Percentiles rank a stretch among this genome's conserved stretches.
phyloP scores from a whole-genome alignment of 257 asterid genomes.

The Solanum habrochaites region DNA sequence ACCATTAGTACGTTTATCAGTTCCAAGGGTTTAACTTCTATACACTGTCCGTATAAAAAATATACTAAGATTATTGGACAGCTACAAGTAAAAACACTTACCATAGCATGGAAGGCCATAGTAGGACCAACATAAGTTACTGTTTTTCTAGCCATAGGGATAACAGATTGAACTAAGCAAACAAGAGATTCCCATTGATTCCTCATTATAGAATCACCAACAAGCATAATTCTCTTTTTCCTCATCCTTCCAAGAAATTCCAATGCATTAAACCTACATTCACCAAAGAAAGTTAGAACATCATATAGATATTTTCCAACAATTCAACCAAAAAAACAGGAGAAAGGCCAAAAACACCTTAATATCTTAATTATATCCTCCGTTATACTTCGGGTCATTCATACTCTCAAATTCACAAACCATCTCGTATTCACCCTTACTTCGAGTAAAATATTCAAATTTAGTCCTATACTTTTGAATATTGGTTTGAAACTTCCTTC shows the following conservation, averaged over 20 bases:
- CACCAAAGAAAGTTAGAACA: neutral
- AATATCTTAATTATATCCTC: neutral
- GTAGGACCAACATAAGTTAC: conserved; percentile 74
- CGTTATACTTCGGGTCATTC: neutral
- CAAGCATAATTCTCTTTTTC: conserved; percentile 80
- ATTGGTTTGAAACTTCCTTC: neutral
- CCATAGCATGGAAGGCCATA: conserved; percentile 85
- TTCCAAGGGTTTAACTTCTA: neutral
- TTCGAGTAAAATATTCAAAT: neutral
- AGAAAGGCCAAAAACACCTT: neutral
- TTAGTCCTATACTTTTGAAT: neutral
- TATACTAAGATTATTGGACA: neutral
- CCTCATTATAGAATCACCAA: conserved; percentile 89
- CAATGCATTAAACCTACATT: conserved; percentile 70
- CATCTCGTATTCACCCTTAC: neutral
- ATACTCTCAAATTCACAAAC: neutral
- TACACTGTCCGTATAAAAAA: neutral
- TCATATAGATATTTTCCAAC: neutral
- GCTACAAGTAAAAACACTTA: conserved; percentile 11
- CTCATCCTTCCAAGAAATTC: conserved; percentile 85
- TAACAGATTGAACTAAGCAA: conserved; percentile 72
- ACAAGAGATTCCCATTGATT: conserved; percentile 97
- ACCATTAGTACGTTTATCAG: neutral
- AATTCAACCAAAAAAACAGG: neutral
- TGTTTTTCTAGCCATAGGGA: conserved; percentile 56